phyloP scores from a whole-genome alignment of 2,329 filamentous ascomycete species.

The Pseudogymnoascus sp. region DNA sequence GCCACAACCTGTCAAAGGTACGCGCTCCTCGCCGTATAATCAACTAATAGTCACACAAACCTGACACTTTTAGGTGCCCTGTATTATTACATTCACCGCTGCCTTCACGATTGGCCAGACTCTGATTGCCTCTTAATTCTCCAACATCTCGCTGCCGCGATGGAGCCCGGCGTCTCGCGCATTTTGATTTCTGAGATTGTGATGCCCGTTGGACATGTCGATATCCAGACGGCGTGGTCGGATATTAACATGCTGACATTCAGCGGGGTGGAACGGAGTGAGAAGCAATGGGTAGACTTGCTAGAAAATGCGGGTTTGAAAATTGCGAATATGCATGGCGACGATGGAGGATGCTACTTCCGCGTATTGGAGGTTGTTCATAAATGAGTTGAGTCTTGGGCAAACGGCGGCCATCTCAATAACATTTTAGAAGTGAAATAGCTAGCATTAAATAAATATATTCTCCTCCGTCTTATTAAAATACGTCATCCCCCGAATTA shows the following conservation, averaged over 20 bases:
- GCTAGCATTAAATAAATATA: neutral
- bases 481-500: neutral
- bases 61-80: conserved; percentile 21
- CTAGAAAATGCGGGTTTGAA: conserved; percentile 11
- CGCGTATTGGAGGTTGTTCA: conserved; percentile 1
- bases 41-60: neutral
- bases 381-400: neutral
- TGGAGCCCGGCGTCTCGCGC: conserved; percentile 23
- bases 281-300: conserved; percentile 12
- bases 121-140: conserved; percentile 27
- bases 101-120: conserved; percentile 36
- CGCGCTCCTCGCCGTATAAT: neutral
- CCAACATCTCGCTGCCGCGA: conserved; percentile 23
- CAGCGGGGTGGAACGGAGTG: conserved; percentile 12
- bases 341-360: neutral
- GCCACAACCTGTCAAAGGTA: conserved; percentile 25
- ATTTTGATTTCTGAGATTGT: conserved; percentile 25
- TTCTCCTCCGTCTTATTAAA: neutral
- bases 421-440: neutral
- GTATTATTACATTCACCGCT: conserved; percentile 28
- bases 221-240: conserved; percentile 10
- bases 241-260: conserved; percentile 15
- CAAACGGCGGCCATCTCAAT: neutral
- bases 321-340: neutral
- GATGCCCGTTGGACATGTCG: conserved; percentile 14